These are phyloP conservation scores for Colletotrichum eleusines DNA, from an alignment of 2,329 filamentous ascomycete species.

Conservation along the genomic window DNA sequence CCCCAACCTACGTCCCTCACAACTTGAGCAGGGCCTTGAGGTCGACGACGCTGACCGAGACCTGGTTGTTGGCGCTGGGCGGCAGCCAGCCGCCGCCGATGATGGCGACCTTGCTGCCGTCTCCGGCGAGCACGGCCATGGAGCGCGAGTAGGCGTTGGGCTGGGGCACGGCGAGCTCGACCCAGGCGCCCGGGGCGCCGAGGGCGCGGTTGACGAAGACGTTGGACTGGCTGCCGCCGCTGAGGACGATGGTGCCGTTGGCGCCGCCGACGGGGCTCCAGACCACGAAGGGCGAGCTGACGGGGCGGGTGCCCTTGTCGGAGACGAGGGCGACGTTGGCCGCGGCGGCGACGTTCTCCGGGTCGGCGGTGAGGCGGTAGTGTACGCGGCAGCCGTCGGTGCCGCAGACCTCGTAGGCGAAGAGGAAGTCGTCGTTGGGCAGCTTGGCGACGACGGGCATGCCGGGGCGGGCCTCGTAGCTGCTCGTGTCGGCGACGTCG, in stretches of 20 bases:
- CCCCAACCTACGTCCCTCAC: neutral
- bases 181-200: constrained; percentile 54
- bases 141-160: constrained; percentile 54
- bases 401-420: constrained; percentile 72
- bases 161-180: constrained; percentile 51
- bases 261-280: constrained; percentile 59
- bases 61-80: constrained; percentile 59
- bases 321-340: constrained; percentile 50
- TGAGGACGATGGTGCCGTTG: constrained; percentile 58
- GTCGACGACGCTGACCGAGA: constrained; percentile 53
- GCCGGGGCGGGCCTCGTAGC: constrained; percentile 73
- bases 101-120: constrained; percentile 54
- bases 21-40: constrained; percentile 43
- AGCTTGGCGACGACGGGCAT: constrained; percentile 74
- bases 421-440: constrained; percentile 70
- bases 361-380: constrained; percentile 57
- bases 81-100: constrained; percentile 60
- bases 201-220: constrained; percentile 58
- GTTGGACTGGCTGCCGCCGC: constrained; percentile 53
- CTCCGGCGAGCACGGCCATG: constrained; percentile 50
- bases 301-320: constrained; percentile 48
- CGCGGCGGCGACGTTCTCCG: constrained; percentile 51
- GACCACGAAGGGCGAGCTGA: constrained; percentile 57
- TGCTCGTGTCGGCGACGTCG: constrained; percentile 69
- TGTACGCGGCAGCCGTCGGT: constrained; percentile 59